Base-by-base conservation (phyloP, 225 moss, liverwort and hornwort genomes). In the Rhytidiadelphus loreus region DNA sequence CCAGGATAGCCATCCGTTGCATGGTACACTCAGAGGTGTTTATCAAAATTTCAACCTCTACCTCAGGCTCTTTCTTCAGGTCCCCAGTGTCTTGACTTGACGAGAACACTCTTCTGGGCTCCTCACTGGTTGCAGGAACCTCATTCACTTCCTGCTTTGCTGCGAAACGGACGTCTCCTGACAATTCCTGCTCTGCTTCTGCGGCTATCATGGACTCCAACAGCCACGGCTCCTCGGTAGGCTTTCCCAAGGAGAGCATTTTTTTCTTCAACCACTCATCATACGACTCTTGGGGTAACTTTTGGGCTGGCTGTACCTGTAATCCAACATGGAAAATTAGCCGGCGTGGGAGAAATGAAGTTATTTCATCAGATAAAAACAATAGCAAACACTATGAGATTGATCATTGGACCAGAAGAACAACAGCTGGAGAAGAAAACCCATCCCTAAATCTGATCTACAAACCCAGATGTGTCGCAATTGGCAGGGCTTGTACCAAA, bases 1-100 rank as follows among this genome's bases (percentile, higher is more conserved):
- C 98, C 39, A 99, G 88, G 53, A 99, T 99, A 87, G 98, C 98
- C 96, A 96, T 97, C 91, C 97, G 95, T 87, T 99, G 97, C 98
- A 99, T 97, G 22, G 97, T 99, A 80, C 98, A 96, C 91, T 96
- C 96, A 39, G 98, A 96, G 69, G 98, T 96, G 84, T 99, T 99
- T 16, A 99, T 99, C 57, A 99, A 94, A 77, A 99, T 97, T 86
- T 97, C 96, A 73, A 99, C 98, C 92, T 96, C 93, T 84, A 93
- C 90, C 71, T 95, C 95, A 20, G 86, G 80, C 46, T 95, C 95
- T 86, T 88, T 94, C 85, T 86, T 93, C 82, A 78, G 43, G n/a
- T 90, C 92, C 73, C 57, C 89, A 46, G 72, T 56, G 58, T 90
- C 93, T 80, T 83, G 71, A 82, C 88, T 93, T 44, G 88, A 69